Evolutionary conservation across 2,329 filamentous ascomycete genomes (phyloP), one percentile per base, ranked within the genome.

Genomic region (Phaeosphaeria sp.): DNA sequence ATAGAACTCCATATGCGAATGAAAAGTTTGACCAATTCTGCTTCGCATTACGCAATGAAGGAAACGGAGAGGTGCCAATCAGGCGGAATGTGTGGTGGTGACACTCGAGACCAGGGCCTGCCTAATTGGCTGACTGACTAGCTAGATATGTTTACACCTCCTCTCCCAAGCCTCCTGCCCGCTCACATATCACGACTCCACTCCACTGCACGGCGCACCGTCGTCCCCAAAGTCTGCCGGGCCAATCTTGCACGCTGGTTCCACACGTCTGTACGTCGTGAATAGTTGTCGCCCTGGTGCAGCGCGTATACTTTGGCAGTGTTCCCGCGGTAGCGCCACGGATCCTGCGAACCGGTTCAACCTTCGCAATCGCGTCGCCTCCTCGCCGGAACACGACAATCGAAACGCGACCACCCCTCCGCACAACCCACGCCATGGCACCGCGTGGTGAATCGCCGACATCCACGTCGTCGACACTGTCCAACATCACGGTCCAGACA

Each of bases 401-500:
- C 63, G 42, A 64, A 59, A 62, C 67, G 51, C 68, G 60, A 63
- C 64, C 59, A 63, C 44, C 59, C 5, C 49, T 22, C 49, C 42
- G 44, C 49, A 43, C 56, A 40, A 55, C 33, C n/a, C 55, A 55
- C 57, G 68, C 71, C 70, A 76, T 76, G 66, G 71, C 71, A 44
- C 66, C 61, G 47, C 72, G 73, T 57, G 62, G 68, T 54, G 50
- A 63, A n/a, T 77, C 74, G 21, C 80, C 79, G 43, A 68, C 63
- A 42, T 77, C 78, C 43, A 77, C 76, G 20, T 78, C 78, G 24
- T 82, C 78, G 2, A 74, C 77, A 8, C 67, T 75, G 42, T 81
- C 79, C 47, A 77, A 75, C 65, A 79, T 80, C 61, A 74, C 76
- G 36, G 77, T 78, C 44, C 70, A 65, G 40, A 68, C 64, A 54